phyloP scores from a whole-genome alignment of 768 basidiomycete genomes.

The Naematelia encephala region DNA sequence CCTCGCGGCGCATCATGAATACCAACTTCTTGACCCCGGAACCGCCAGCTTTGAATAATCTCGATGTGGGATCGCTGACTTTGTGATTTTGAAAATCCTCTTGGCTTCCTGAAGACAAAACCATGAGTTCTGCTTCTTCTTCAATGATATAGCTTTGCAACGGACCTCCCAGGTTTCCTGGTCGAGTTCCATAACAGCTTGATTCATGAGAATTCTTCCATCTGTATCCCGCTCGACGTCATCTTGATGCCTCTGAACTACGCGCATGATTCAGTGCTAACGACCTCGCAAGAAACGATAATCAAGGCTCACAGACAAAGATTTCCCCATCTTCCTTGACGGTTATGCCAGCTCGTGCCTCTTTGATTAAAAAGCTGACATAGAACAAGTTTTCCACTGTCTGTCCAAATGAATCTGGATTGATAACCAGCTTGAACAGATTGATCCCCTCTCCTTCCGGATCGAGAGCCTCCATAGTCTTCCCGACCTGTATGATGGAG shows the following conservation, averaged over 20 bases:
- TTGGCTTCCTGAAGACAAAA: conserved; percentile 66
- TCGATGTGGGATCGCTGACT: conserved; percentile 72
- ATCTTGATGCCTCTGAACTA: background rate
- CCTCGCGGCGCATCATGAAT: conserved; percentile 11
- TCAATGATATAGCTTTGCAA: background rate
- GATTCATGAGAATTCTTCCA: conserved; percentile 51
- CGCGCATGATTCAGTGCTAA: background rate
- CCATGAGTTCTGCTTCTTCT: background rate
- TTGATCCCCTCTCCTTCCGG: conserved; percentile 58
- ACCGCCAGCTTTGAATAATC: conserved; percentile 44
- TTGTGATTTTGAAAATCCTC: conserved; percentile 74
- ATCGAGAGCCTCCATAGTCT: conserved; percentile 11
- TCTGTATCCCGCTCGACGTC: background rate
- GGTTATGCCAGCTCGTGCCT: conserved; percentile 57
- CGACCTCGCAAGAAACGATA: background rate
- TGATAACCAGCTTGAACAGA: conserved; percentile 80
- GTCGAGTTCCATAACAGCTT: conserved; percentile 88
- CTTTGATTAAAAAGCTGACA: conserved; percentile 83
- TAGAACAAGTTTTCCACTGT: conserved; percentile 97
- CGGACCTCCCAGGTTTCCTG: conserved; percentile 73
- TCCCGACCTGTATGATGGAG: too few relatives aligned
- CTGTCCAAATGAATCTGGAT: conserved; percentile 86
- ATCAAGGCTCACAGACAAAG: conserved; percentile 60
- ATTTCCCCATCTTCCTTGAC: conserved; percentile 65
- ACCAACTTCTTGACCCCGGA: conserved; percentile 20